Conservation (phyloP, 345 rosid species). For the Camelina sativa region DNA sequence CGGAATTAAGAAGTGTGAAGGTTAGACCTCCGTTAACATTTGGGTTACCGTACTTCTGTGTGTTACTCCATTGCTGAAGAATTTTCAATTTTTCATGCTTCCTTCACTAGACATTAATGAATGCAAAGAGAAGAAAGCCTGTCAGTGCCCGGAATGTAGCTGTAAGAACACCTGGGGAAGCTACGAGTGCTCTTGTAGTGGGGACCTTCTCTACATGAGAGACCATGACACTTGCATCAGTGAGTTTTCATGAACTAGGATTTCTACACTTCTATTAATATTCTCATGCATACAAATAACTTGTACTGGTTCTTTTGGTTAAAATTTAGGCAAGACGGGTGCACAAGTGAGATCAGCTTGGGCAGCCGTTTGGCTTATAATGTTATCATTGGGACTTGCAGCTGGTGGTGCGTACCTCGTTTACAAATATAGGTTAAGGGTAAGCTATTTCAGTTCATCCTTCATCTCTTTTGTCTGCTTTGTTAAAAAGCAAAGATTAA, state of each 20-base stretch:
- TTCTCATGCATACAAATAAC: too few species aligned
- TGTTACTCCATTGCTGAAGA: not conserved
- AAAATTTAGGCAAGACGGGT: constrained; percentile 62
- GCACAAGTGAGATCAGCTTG: constrained; percentile 78
- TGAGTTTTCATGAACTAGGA: constrained; percentile 44
- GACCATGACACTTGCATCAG: constrained; percentile 98
- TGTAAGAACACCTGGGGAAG: constrained; percentile 97
- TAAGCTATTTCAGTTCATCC: constrained; percentile 37
- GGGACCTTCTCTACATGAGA: constrained; percentile 84
- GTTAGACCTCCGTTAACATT: constrained; percentile 47
- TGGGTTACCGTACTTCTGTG: not conserved
- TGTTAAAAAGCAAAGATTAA: not conserved
- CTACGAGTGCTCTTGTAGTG: constrained; percentile 85
- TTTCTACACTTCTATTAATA: not conserved
- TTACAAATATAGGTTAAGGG: constrained; percentile 83
- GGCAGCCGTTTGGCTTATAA: constrained; percentile 85
- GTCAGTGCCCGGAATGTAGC: constrained; percentile 95
- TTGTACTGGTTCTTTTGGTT: not conserved
- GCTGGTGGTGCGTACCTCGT: constrained; percentile 79
- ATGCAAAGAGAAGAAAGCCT: constrained; percentile 92
- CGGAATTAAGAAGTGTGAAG: constrained; percentile 78
- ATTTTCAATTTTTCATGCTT: not conserved
- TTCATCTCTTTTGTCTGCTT: not conserved
- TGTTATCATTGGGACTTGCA: constrained; percentile 72
- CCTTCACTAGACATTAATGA: constrained; percentile 74